Percentiles rank a stretch among this genome's conserved stretches.
Evolutionary conservation across 2,329 filamentous ascomycete species (phyloP).

Genomic region (Cladosporium phlei): DNA sequence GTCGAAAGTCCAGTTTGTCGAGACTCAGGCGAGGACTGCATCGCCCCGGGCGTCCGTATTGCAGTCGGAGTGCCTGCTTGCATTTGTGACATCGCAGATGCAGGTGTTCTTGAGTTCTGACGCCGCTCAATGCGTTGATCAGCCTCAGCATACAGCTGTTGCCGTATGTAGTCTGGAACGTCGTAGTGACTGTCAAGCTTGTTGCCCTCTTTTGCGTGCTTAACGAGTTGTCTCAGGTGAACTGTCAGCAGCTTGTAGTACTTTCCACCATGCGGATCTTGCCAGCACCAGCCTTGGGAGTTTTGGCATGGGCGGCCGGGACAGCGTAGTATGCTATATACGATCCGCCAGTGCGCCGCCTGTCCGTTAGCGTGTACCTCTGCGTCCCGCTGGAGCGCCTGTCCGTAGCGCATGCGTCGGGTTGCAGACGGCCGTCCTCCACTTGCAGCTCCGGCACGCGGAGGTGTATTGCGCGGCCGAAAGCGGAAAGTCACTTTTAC

Average conservation of each 20-base stretch:
- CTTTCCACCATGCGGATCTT: constrained; percentile 1
- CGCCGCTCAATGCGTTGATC: background rate
- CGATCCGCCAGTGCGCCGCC: background rate
- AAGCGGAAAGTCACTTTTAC: constrained; percentile 1
- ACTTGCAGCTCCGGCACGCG: background rate
- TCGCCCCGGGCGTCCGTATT: background rate
- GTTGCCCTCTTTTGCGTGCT: background rate
- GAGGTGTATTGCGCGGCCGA: background rate
- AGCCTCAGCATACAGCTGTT: constrained; percentile 3
- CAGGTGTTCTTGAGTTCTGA: background rate
- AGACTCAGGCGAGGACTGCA: background rate
- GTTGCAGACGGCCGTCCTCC: constrained; percentile 1
- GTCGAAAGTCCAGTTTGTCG: background rate
- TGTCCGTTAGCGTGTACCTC: constrained; percentile 1
- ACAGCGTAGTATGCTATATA: background rate
- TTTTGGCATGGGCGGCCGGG: constrained; percentile 1
- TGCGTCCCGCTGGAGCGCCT: background rate
- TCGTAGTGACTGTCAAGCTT: background rate
- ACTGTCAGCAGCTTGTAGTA: background rate
- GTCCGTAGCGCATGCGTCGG: background rate
- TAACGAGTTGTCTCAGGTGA: background rate
- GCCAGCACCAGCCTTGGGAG: background rate
- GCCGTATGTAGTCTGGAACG: background rate
- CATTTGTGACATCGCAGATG: background rate
- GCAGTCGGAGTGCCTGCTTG: background rate